These are phyloP conservation scores for Herpetomonas tarakana DNA, from an alignment of 208 protist genomes.

Conservation along the genomic window DNA sequence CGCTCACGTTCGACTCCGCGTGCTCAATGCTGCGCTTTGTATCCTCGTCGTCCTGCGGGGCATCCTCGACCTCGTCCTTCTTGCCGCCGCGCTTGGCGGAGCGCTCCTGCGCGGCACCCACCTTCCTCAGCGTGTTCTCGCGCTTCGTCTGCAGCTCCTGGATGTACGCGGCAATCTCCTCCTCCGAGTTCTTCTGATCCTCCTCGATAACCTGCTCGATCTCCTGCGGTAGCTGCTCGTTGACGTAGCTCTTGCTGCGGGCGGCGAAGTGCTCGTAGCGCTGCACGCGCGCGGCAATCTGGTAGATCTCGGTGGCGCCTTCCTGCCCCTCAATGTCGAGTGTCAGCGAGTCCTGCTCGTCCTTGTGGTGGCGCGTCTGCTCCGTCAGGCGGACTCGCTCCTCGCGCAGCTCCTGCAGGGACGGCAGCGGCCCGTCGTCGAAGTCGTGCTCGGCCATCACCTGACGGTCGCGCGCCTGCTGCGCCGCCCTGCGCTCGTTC, in stretches of 20 bases:
- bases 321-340: constrained; percentile 62
- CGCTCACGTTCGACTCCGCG: constrained; percentile 32
- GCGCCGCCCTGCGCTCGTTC: constrained; percentile 17
- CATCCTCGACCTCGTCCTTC: constrained; percentile 11
- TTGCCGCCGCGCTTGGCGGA: constrained; percentile 17
- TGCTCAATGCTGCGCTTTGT: constrained; percentile 36
- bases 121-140: constrained; percentile 35
- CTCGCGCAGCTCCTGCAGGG: constrained; percentile 44
- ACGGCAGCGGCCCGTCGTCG: constrained; percentile 25
- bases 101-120: constrained; percentile 33
- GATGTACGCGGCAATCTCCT: constrained; percentile 69
- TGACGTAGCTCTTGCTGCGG: constrained; percentile 30
- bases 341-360: constrained; percentile 65
- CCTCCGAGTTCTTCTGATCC: constrained; percentile 51
- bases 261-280: constrained; percentile 59
- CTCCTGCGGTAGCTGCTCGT: constrained; percentile 45
- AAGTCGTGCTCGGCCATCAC: constrained; percentile 21
- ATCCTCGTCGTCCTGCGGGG: constrained; percentile 22
- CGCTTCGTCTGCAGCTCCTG: constrained; percentile 58
- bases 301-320: constrained; percentile 37
- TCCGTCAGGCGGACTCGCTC: constrained; percentile 52
- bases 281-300: constrained; percentile 68
- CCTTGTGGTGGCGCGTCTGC: constrained; percentile 71
- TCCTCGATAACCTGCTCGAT: constrained; percentile 46
- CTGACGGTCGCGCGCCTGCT: constrained; percentile 24